These are phyloP conservation scores for Yarrowia hollandica DNA, from an alignment of 805 yeast species.

Conservation along the genomic window DNA sequence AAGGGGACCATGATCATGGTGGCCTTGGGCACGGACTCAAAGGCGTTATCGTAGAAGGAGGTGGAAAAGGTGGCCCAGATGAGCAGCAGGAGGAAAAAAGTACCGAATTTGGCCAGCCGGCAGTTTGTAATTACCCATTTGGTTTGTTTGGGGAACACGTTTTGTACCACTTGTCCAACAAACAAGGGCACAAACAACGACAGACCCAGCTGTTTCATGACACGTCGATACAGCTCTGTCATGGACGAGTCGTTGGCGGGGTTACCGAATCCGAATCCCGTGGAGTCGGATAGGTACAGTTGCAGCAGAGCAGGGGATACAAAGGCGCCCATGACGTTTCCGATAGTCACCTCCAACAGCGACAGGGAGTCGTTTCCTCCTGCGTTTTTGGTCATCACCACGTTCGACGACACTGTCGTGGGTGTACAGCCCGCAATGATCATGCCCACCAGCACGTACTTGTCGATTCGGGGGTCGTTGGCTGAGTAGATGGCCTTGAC, in stretches of 20 bases:
- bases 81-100: slow-evolving; percentile 73
- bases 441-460: slow-evolving; percentile 78
- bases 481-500: slow-evolving; percentile 65
- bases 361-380: slow-evolving; percentile 79
- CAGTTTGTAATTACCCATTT: slow-evolving; percentile 60
- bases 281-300: slow-evolving; percentile 55
- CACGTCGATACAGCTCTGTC: slow-evolving; percentile 61
- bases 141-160: slow-evolving; percentile 63
- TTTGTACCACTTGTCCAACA: slow-evolving; percentile 84
- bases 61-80: slow-evolving; percentile 82
- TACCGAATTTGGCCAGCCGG: slow-evolving; percentile 68
- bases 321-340: slow-evolving; percentile 82
- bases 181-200: slow-evolving; percentile 81
- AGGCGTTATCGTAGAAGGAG: slow-evolving; percentile 81
- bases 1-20: slow-evolving; percentile 77
- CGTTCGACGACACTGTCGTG: slow-evolving; percentile 88
- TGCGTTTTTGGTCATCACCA: slow-evolving; percentile 85
- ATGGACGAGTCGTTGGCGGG: slow-evolving; percentile 60
- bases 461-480: slow-evolving; percentile 57
- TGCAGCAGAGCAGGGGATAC: slow-evolving; percentile 83
- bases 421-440: slow-evolving; percentile 86
- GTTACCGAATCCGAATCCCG: slow-evolving; percentile 72
- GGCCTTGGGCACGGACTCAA: slow-evolving; percentile 64
- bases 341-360: slow-evolving; percentile 80
- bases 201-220: slow-evolving; percentile 84